Percentiles rank a stretch among this genome's conserved stretches.
Evolutionary conservation across 768 basidiomycete genomes (phyloP).

Genomic region (Collybia nuda): DNA sequence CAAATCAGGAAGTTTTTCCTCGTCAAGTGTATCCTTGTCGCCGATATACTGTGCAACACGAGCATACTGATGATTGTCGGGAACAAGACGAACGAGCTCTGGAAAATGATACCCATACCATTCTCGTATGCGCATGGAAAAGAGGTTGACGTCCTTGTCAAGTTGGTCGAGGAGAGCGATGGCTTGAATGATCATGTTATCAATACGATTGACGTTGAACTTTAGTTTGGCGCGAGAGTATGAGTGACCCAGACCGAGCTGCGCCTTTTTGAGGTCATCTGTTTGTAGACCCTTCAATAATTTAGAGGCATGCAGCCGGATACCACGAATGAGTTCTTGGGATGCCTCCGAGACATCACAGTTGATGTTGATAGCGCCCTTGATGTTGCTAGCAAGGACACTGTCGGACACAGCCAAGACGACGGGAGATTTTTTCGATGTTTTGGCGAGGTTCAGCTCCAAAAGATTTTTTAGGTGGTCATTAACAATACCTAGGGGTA

Average conservation of each 20-base stretch:
- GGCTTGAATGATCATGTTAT: slow-evolving; percentile 99
- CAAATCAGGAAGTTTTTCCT: slow-evolving; percentile 80
- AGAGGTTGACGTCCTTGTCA: slow-evolving; percentile 99
- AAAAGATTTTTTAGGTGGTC: slow-evolving; percentile 81
- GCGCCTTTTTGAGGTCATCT: slow-evolving; percentile 88
- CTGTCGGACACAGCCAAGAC: slow-evolving; percentile 80
- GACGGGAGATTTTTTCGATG: slow-evolving; percentile 67
- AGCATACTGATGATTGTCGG: slow-evolving; percentile 96
- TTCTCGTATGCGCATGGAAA: slow-evolving; percentile 96
- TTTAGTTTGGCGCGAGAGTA: slow-evolving; percentile 98
- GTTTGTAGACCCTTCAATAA: slow-evolving; percentile 86
- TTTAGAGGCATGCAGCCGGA: slow-evolving; percentile 88
- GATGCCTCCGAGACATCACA: slow-evolving; percentile 83
- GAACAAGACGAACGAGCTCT: slow-evolving; percentile 89
- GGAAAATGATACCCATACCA: slow-evolving; percentile 99
- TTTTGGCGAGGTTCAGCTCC: slow-evolving; percentile 83
- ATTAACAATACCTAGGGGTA: slow-evolving; percentile 70
- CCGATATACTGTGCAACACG: slow-evolving; percentile 82
- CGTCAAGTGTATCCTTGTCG: slow-evolving; percentile 77
- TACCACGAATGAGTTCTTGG: slow-evolving; percentile 86
- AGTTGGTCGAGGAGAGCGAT: slow-evolving; percentile 97
- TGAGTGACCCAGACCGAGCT: slow-evolving; percentile 95
- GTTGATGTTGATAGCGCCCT: slow-evolving; percentile 63
- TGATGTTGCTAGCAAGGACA: slow-evolving; percentile 75
- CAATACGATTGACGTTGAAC: slow-evolving; percentile 93